Percentiles rank a stretch among this genome's conserved stretches.
Evolutionary conservation across 106 monocot genomes (phyloP).

Genomic region (Alisma plantagoaquatica): DNA sequence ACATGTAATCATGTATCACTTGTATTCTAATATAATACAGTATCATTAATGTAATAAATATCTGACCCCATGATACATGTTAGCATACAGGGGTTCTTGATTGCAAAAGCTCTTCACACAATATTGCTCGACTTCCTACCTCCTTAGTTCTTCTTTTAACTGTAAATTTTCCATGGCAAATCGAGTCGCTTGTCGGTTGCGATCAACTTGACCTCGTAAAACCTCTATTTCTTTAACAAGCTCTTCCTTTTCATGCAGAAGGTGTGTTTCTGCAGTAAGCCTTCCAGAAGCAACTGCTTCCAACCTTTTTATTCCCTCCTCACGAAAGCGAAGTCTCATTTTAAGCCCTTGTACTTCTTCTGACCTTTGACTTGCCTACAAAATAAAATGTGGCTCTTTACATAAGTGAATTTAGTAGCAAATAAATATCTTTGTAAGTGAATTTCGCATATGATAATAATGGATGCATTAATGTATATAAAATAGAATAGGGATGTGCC

Average conservation of each 20-base stretch:
- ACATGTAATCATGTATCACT: too few species aligned
- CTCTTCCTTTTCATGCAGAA: conserved; percentile 63
- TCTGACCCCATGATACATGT: too few species aligned
- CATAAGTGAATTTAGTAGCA: not conserved
- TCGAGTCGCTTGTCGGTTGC: conserved; percentile 80
- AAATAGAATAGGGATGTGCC: too few species aligned
- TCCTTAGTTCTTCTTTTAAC: conserved; percentile 78
- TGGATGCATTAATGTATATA: too few species aligned
- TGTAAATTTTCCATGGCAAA: conserved; percentile 99
- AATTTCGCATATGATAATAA: too few species aligned
- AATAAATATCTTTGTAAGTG: too few species aligned
- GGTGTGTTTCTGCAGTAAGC: conserved; percentile 49
- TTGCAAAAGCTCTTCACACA: too few species aligned
- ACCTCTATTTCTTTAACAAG: conserved; percentile 71
- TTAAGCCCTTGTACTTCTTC: conserved; percentile 78
- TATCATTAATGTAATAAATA: too few species aligned
- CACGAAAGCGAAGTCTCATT: conserved; percentile 83
- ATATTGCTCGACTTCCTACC: too few species aligned
- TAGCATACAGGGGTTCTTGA: too few species aligned
- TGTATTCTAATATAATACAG: too few species aligned
- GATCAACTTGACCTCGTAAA: conserved; percentile 57
- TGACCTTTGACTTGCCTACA: conserved; percentile 66
- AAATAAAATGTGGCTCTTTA: too few species aligned
- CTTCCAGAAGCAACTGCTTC: conserved; percentile 57
- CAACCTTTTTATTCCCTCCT: conserved; percentile 73